Percentiles rank a stretch among this genome's conserved stretches.
These are phyloP conservation scores for Colletotrichum lini DNA, from an alignment of 2,329 filamentous ascomycete genomes.

Conservation along the genomic window DNA sequence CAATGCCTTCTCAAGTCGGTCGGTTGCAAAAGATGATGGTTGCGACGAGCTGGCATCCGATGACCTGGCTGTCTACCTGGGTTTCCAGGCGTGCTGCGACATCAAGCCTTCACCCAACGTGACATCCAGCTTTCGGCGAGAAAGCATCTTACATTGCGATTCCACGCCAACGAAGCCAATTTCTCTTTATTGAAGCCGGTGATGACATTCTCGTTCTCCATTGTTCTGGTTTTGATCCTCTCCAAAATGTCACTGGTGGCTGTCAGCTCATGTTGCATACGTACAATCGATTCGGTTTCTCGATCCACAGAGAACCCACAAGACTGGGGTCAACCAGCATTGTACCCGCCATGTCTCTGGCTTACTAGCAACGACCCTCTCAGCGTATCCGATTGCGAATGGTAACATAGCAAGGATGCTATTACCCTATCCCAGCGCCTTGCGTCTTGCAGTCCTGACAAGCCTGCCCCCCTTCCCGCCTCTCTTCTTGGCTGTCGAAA, in stretches of 20 bases:
- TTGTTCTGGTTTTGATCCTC: background rate
- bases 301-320: background rate
- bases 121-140: background rate
- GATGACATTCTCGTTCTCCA: background rate
- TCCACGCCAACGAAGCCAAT: background rate
- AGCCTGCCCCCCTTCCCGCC: constrained; percentile 4
- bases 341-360: constrained; percentile 3
- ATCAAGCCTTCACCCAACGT: background rate
- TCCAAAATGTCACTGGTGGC: background rate
- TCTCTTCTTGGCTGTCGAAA: constrained; percentile 1
- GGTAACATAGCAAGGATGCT: constrained; percentile 13
- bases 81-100: background rate
- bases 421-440: constrained; percentile 1
- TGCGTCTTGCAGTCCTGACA: background rate
- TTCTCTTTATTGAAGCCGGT: background rate
- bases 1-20: background rate
- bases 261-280: background rate
- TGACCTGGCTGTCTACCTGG: background rate
- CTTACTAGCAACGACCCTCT: constrained; percentile 14
- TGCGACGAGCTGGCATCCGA: background rate
- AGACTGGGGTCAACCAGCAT: background rate
- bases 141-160: background rate
- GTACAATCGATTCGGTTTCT: background rate
- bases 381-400: constrained; percentile 22
- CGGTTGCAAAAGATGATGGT: background rate